These are phyloP conservation scores for Tylopilus subfusipes DNA, from an alignment of 768 basidiomycete genomes.

Conservation along the genomic window DNA sequence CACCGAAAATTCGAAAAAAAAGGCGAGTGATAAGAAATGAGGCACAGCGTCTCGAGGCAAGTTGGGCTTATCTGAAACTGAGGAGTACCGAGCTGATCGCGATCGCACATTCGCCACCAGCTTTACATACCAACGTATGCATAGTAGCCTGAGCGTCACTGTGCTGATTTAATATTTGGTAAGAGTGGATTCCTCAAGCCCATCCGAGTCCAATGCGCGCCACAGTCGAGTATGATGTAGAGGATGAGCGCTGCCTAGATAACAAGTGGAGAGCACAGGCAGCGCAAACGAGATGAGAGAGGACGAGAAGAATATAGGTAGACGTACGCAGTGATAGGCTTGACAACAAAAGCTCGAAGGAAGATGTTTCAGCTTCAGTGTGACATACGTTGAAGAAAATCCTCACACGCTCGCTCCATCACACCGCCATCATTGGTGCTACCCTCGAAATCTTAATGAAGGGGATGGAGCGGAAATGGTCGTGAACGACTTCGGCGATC, in stretches of 20 bases:
- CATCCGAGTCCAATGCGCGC: not conserved
- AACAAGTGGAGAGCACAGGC: slow-evolving; percentile 8
- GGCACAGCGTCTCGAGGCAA: not conserved
- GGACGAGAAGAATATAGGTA: not conserved
- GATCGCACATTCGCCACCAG: not conserved
- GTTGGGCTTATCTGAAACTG: not conserved
- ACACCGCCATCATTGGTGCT: not conserved
- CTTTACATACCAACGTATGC: not conserved
- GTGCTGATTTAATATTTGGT: not conserved
- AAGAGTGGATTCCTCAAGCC: not conserved
- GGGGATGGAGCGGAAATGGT: slow-evolving; percentile 14
- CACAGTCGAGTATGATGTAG: slow-evolving; percentile 6
- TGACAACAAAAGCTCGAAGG: not conserved
- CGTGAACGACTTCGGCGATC: slow-evolving; percentile 11
- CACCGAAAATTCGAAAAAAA: not conserved
- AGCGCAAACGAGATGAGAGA: not conserved
- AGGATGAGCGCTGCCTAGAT: not conserved
- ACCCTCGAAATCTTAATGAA: slow-evolving; percentile 7
- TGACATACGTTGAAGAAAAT: not conserved
- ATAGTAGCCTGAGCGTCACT: too few relatives aligned
- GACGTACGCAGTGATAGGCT: not conserved
- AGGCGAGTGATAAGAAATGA: not conserved
- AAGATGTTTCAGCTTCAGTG: slow-evolving; percentile 1
- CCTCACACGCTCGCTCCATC: slow-evolving; percentile 19
- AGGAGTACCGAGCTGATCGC: not conserved